phyloP scores from a whole-genome alignment of 306 rosid genomes.

The Dicorynia guianensis region DNA sequence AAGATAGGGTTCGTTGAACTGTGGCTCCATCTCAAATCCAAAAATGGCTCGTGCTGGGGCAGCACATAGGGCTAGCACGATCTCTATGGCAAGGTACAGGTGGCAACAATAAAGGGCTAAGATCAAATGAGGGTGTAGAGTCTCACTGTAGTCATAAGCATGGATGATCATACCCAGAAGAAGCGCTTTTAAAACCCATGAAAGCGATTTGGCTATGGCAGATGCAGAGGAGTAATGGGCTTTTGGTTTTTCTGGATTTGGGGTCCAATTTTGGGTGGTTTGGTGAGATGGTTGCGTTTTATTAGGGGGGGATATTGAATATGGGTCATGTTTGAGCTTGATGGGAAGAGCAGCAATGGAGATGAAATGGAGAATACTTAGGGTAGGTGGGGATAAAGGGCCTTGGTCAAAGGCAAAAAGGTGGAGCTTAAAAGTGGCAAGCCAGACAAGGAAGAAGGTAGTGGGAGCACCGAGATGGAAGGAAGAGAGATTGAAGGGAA shows the following conservation, averaged over 20 bases:
- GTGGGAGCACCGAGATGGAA: constrained; percentile 48
- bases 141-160: constrained; percentile 42
- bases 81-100: constrained; percentile 63
- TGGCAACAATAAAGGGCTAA: constrained; percentile 52
- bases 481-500: constrained; percentile 46
- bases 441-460: constrained; percentile 54
- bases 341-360: constrained; percentile 56
- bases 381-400: constrained; percentile 44
- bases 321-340: constrained; percentile 44
- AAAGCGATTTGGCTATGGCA: too few relatives aligned
- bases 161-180: constrained; percentile 40
- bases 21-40: constrained; percentile 60
- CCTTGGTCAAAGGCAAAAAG: constrained; percentile 36
- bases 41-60: constrained; percentile 48
- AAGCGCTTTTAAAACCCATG: constrained; percentile 37
- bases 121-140: constrained; percentile 42
- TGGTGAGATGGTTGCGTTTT: constrained; percentile 29
- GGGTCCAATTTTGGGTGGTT: background rate
- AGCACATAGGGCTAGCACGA: constrained; percentile 45
- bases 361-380: constrained; percentile 46
- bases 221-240: too few relatives aligned
- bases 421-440: constrained; percentile 32
- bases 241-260: background rate
- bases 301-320: background rate
- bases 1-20: constrained; percentile 72